Base-by-base conservation (phyloP, 805 yeast species). In the Teunomyces stri region DNA sequence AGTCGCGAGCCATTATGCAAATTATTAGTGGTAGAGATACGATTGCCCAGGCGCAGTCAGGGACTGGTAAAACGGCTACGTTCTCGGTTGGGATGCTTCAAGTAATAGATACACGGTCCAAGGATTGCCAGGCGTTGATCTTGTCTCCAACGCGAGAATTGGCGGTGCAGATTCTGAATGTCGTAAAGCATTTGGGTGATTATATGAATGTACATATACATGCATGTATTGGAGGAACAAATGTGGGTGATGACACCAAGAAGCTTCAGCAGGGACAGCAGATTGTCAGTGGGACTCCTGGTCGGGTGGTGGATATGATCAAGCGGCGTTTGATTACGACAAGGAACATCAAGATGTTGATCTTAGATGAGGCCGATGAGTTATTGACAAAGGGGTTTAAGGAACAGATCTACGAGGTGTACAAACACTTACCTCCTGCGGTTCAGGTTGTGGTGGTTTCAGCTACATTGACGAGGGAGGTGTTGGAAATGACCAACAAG, bases 311-410 rank as follows among this genome's bases (percentile, higher is more conserved):
- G 62, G 98, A 94, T 71, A 89, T 94, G 92, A 91, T 94, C 66
- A 87, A 88, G 72, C 83, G 97, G 69, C 80, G 96, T 63, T 78
- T 76, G 73, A 83, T 94, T 71, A 83, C 76, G 66, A 85, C 96
- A 54, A 81, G 88, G 61, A 79, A 84, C 69, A 79, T 94, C 63
- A 89, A 90, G 78, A 89, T 94, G 95, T 82, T 94, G 74, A 84
- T 92, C 66, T 79, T 94, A 64, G 99, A 92, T 76, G 99, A 92
- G 78, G 98, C 98, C 63, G 99, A 92, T 79, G 98, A 94, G 79
- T 80, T 92, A 84, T 80, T 92, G 68, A 81, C 89, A 42, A 79
- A 88, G 52, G 99, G 99, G 50, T 92, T 92, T 79, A 88, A 89
- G 75, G 94, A 89, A 63, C 97, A 91, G 73, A 92, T 94, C 57